These are phyloP conservation scores for Jacaranda mimosifolia DNA, from an alignment of 257 asterid genomes.

Conservation along the genomic window DNA sequence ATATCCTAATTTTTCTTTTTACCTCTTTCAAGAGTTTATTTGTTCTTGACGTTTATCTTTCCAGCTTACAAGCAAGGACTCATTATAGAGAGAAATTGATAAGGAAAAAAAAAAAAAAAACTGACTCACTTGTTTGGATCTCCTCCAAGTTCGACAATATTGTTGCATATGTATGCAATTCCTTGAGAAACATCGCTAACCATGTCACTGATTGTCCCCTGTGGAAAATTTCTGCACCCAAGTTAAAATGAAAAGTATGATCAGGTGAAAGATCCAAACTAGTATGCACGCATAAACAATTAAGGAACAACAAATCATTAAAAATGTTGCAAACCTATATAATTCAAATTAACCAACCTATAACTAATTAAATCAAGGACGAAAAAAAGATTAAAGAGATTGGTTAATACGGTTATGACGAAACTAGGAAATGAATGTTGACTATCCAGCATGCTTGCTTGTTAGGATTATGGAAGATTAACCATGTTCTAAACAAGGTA, in stretches of 20 bases:
- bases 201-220: slow-evolving; percentile 98
- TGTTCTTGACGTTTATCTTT: slow-evolving; percentile 11
- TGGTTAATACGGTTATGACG: slow-evolving; percentile 14
- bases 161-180: slow-evolving; percentile 72
- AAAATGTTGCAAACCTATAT: slow-evolving; percentile 23
- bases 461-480: background rate
- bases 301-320: background rate
- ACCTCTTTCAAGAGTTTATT: slow-evolving; percentile 5
- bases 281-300: slow-evolving; percentile 9
- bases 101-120: background rate
- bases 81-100: background rate
- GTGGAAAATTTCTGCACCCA: slow-evolving; percentile 92
- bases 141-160: slow-evolving; percentile 81
- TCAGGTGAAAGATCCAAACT: slow-evolving; percentile 32
- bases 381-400: background rate
- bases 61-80: slow-evolving; percentile 12
- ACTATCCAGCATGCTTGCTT: slow-evolving; percentile 22
- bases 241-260: slow-evolving; percentile 27
- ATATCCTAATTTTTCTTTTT: slow-evolving; percentile 26
- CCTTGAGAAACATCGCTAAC: slow-evolving; percentile 83
- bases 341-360: slow-evolving; percentile 4
- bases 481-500: background rate
- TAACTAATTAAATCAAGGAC: background rate
- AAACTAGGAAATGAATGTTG: slow-evolving; percentile 7
- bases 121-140: slow-evolving; percentile 77